Percentiles rank a stretch among this genome's conserved stretches.
Conservation (phyloP, 106 monocot species). For the Platanthera zijinensis region DNA sequence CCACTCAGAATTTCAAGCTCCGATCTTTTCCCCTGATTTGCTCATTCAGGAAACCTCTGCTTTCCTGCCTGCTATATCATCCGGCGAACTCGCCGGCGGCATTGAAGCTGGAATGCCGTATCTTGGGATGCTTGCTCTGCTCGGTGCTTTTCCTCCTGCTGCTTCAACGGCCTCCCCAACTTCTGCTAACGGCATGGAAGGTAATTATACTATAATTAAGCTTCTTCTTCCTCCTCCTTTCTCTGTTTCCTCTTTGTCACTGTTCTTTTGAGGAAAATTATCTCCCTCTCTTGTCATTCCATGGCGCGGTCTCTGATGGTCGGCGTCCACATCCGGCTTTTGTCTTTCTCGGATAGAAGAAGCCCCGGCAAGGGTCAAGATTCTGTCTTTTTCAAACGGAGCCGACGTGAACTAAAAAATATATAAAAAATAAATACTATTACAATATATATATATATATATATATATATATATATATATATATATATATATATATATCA, state of each 20-base stretch:
- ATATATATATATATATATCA: too few relatives aligned
- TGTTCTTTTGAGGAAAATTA: neutral
- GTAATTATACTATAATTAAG: too few relatives aligned
- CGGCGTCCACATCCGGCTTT: conserved; percentile 1
- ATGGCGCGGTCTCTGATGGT: neutral
- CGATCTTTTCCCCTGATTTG: neutral
- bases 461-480: too few relatives aligned
- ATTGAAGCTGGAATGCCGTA: neutral
- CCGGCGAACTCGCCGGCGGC: conserved; percentile 11
- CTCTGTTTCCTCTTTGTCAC: neutral
- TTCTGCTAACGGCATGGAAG: too few relatives aligned
- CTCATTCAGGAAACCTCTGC: neutral
- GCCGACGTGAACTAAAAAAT: too few relatives aligned
- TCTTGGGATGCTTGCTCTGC: too few relatives aligned
- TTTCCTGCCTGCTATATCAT: neutral
- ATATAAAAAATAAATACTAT: too few relatives aligned
- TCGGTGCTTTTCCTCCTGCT: neutral
- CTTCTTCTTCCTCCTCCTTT: neutral
- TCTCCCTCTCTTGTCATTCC: neutral
- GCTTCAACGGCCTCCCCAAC: neutral
- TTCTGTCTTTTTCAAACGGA: too few relatives aligned
- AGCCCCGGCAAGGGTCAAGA: too few relatives aligned
- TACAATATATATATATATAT: too few relatives aligned
- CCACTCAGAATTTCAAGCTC: conserved; percentile 12
- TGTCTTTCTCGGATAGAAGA: neutral